These are phyloP conservation scores for Trichophyton verrucosum DNA, from an alignment of 2,329 filamentous ascomycete species.

Conservation along the genomic window DNA sequence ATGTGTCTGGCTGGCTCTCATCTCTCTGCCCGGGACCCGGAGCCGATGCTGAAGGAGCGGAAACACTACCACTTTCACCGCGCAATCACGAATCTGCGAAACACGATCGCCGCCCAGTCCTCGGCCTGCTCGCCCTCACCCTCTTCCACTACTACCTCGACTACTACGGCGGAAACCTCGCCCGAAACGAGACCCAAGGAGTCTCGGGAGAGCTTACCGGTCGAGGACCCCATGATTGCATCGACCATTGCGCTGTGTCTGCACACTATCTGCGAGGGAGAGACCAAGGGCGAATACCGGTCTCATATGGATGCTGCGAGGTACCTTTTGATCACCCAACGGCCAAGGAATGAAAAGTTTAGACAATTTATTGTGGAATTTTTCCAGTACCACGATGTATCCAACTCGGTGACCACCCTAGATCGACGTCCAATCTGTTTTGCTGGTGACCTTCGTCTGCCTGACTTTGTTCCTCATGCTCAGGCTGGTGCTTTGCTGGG, in stretches of 20 bases:
- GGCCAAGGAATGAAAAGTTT: conserved; percentile 54
- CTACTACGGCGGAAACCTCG: neutral
- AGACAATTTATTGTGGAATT: conserved; percentile 61
- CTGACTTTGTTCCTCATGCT: conserved; percentile 43
- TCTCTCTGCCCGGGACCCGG: conserved; percentile 41
- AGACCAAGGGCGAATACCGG: conserved; percentile 58
- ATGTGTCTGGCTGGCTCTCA: conserved; percentile 74
- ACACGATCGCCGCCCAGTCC: conserved; percentile 25
- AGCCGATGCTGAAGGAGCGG: conserved; percentile 40
- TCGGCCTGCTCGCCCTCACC: conserved; percentile 8
- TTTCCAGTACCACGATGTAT: conserved; percentile 68
- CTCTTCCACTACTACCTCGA: neutral
- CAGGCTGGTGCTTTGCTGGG: conserved; percentile 56
- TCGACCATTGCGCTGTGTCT: conserved; percentile 48
- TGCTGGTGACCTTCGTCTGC: conserved; percentile 42
- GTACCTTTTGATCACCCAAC: conserved; percentile 51
- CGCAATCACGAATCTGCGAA: conserved; percentile 29
- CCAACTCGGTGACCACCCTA: conserved; percentile 45
- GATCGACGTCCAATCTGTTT: conserved; percentile 42
- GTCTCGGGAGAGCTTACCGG: conserved; percentile 19
- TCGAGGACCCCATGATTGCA: conserved; percentile 49
- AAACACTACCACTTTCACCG: conserved; percentile 43
- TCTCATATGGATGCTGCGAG: conserved; percentile 66
- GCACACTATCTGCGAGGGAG: conserved; percentile 50
- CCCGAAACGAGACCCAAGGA: conserved; percentile 20